Evolutionary conservation across 2,329 filamentous ascomycete genomes (phyloP), one percentile per base, ranked within the genome.

Genomic region (Penicillium decumbens): DNA sequence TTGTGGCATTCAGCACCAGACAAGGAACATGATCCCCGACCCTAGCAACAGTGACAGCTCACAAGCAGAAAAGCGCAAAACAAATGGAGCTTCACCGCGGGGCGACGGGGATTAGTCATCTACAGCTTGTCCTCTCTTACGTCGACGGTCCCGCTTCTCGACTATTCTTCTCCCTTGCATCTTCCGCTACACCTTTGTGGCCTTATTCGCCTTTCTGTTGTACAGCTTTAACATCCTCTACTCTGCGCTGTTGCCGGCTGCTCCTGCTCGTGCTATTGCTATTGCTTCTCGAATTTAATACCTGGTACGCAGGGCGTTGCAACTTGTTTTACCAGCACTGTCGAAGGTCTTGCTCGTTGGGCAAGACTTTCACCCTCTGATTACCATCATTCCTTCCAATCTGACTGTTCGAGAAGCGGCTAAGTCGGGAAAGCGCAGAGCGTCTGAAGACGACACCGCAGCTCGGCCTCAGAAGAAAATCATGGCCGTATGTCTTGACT

Each of bases 401-500:
- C 61, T 69, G 60, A 62, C 68, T 64, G 65, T 72, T 66, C 69
- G 69, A 62, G 65, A 73, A 59, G 65, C 67, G 65, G 62, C 71
- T 66, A 77, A 75, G 70, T 73, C 72, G 71, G 75, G 71, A 66
- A 79, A 79, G 68, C 74, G 76, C 63, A 77, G 76, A 68, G 72
- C 74, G 62, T 77, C 76, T 59, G 65, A 66, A 63, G 62, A 74
- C 61, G 68, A 73, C 68, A 65, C 68, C 62, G 68, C 72, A 66
- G 67, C 71, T 69, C 72, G 67, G 63, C 73, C 73, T 57, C 69
- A 75, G 56, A 80, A 79, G 68, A 78, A 77, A 68, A 72, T 73
- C 66, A 78, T 78, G 76, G 75, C 69, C 50, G 75, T 77, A 70
- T 62, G 73, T 27, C 27, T 29, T 61, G 25, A 46, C 42, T 40